phyloP scores from a whole-genome alignment of 1,284 basidiomycete species.

The Pterulicium gracile region DNA sequence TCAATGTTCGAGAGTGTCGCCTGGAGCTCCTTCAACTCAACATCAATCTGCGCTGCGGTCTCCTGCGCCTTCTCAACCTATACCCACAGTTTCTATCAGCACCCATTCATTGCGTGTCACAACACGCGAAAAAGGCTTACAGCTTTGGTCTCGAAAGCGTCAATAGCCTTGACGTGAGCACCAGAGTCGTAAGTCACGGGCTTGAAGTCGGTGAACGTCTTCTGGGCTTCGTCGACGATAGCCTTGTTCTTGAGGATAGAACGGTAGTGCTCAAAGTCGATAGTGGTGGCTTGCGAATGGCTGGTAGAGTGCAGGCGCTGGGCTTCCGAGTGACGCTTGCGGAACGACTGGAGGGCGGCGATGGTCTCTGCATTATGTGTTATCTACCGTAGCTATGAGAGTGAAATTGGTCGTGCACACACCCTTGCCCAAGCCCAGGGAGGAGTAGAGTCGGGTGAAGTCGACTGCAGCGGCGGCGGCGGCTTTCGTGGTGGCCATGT shows the following conservation, averaged over 20 bases:
- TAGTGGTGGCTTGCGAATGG: slow-evolving; percentile 64
- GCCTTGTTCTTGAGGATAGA: slow-evolving; percentile 87
- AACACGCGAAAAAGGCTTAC: slow-evolving; percentile 40
- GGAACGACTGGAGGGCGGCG: slow-evolving; percentile 86
- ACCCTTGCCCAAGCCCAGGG: slow-evolving; percentile 91
- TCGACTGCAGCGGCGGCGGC: slow-evolving; percentile 28
- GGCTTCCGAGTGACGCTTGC: slow-evolving; percentile 89
- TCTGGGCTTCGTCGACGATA: slow-evolving; percentile 89
- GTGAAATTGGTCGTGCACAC: slow-evolving; percentile 12
- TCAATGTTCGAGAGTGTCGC: slow-evolving; percentile 95
- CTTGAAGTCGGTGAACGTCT: slow-evolving; percentile 84
- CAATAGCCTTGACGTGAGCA: slow-evolving; percentile 91
- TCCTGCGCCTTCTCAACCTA: slow-evolving; percentile 89
- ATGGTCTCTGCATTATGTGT: slow-evolving; percentile 61
- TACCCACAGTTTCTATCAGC: slow-evolving; percentile 8
- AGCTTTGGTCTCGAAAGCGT: slow-evolving; percentile 95
- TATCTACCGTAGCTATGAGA: slow-evolving; percentile 1
- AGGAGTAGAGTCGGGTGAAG: slow-evolving; percentile 85
- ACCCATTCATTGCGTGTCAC: not conserved
- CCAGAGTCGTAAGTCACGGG: slow-evolving; percentile 93
- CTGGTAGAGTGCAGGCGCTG: slow-evolving; percentile 67
- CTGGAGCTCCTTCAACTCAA: slow-evolving; percentile 89
- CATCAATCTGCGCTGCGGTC: slow-evolving; percentile 85
- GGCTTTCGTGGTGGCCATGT: not conserved
- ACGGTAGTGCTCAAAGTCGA: slow-evolving; percentile 90